Conservation (phyloP, 441 rosid genomes). For the Hura crepitans region DNA sequence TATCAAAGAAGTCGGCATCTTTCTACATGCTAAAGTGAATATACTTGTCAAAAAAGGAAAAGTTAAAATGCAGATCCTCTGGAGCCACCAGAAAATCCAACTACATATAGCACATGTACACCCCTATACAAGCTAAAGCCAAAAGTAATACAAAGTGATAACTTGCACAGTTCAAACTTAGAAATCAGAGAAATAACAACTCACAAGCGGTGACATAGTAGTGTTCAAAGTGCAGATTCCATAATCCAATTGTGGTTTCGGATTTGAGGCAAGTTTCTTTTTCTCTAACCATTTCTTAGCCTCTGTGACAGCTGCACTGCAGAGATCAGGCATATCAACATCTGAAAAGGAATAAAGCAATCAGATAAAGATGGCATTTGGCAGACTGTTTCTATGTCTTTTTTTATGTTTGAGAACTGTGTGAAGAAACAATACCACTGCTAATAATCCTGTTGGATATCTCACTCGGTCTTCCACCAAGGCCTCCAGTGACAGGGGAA, state of each 20-base stretch:
- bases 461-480: slow-evolving; percentile 29
- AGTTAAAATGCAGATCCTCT: background rate
- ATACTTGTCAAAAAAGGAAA: background rate
- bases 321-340: slow-evolving; percentile 41
- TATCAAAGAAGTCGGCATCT: background rate
- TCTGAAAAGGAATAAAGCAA: slow-evolving; percentile 35
- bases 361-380: slow-evolving; percentile 19
- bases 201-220: slow-evolving; percentile 36
- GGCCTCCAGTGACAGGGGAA: slow-evolving; percentile 31
- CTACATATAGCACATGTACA: background rate
- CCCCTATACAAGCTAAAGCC: background rate
- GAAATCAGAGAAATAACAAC: slow-evolving; percentile 28
- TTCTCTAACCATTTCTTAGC: slow-evolving; percentile 78
- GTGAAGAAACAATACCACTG: slow-evolving; percentile 43
- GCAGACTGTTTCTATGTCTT: slow-evolving; percentile 16
- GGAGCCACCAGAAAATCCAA: background rate
- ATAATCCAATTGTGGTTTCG: slow-evolving; percentile 46
- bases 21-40: background rate
- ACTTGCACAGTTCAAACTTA: background rate
- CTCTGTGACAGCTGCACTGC: slow-evolving; percentile 53
- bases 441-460: slow-evolving; percentile 26
- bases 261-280: slow-evolving; percentile 59
- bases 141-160: background rate
- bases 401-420: slow-evolving; percentile 18
- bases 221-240: slow-evolving; percentile 39